A percentile compares a stretch with the other conserved stretches of the same genome.
Conservation (phyloP, 371 early-diverging fungal genomes). For the Fennellomyces sp. region DNA sequence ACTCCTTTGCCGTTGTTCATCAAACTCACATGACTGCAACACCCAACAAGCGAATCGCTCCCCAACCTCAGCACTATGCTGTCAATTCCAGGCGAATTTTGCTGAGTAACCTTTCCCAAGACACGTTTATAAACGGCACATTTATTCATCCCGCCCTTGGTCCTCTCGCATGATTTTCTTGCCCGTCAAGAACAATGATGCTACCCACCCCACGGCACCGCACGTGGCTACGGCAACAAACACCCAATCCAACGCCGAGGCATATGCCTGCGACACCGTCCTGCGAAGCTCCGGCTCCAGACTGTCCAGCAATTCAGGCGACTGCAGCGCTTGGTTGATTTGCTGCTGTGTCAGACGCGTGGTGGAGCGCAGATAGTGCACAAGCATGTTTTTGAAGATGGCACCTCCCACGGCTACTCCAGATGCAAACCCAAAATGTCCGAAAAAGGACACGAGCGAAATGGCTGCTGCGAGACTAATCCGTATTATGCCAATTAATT, state of each 20-base stretch:
- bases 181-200: neutral
- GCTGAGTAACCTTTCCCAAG: conserved; percentile 2
- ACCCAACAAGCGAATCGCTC: neutral
- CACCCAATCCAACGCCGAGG: neutral
- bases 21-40: neutral
- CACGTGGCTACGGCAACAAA: conserved; percentile 7
- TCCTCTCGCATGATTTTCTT: conserved; percentile 2
- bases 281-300: neutral
- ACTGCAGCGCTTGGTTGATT: neutral
- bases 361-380: neutral
- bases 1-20: conserved; percentile 37
- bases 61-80: neutral
- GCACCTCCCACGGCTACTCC: conserved; percentile 66
- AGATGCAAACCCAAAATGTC: conserved; percentile 69
- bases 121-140: neutral
- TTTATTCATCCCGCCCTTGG: neutral
- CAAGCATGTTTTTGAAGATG: conserved; percentile 52
- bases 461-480: conserved; percentile 53
- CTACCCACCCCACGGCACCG: neutral
- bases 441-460: conserved; percentile 54
- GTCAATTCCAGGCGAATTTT: neutral
- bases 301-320: neutral
- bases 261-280: neutral
- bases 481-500: neutral
- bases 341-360: neutral